These are phyloP conservation scores for Venturia pyrina DNA, from an alignment of 2,329 filamentous ascomycete species.

Conservation along the genomic window DNA sequence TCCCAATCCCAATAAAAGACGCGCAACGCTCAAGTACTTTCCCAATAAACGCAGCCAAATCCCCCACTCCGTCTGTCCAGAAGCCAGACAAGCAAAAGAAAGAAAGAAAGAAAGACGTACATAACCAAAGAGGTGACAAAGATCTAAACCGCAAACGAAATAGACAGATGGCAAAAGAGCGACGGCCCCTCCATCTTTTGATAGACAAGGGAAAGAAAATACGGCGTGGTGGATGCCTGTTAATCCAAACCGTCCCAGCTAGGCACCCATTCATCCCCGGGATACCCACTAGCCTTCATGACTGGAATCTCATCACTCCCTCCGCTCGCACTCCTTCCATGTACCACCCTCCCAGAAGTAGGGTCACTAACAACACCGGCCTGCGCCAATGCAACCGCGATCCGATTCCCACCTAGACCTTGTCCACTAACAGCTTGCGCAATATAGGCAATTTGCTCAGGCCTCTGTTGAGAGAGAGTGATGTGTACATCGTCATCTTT, in stretches of 20 bases:
- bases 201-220: background rate
- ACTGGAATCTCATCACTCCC: conserved; percentile 11
- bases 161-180: background rate
- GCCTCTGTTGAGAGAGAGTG: background rate
- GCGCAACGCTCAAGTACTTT: background rate
- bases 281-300: conserved; percentile 15
- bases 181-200: background rate
- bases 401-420: background rate
- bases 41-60: background rate
- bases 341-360: background rate
- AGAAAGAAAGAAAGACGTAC: too few species aligned
- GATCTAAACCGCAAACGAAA: background rate
- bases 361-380: background rate
- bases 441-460: background rate
- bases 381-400: background rate
- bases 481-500: background rate
- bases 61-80: too few species aligned
- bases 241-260: conserved; percentile 9
- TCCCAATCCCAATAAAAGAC: too few species aligned
- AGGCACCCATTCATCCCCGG: conserved; percentile 15
- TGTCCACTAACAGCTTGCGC: background rate
- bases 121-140: too few species aligned
- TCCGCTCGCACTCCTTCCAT: background rate
- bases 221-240: background rate
- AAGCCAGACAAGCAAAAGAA: too few species aligned